Conservation (phyloP, 2,329 filamentous ascomycete genomes). For the Phialophora tarda region DNA sequence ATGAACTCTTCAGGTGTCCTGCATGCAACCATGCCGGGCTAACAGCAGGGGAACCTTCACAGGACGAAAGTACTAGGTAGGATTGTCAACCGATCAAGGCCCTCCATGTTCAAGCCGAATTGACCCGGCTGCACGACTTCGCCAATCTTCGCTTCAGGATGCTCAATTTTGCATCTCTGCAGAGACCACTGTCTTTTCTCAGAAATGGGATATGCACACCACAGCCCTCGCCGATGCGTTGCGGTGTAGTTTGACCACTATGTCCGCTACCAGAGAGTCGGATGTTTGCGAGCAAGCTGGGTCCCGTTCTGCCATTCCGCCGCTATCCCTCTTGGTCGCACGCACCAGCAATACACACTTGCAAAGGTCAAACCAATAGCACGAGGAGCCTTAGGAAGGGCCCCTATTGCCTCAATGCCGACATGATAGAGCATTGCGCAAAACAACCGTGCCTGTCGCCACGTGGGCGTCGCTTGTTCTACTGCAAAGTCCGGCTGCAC, state of each 20-base stretch:
- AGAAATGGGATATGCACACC: not conserved
- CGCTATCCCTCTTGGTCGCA: not conserved
- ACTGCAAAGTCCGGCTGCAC: not conserved
- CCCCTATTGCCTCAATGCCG: not conserved
- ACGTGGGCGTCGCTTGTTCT: not conserved
- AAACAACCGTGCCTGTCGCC: not conserved
- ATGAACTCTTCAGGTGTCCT: not conserved
- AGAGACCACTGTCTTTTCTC: not conserved
- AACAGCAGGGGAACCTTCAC: not conserved
- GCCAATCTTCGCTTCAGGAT: not conserved
- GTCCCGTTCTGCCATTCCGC: not conserved
- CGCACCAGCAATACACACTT: not conserved
- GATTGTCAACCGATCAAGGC: not conserved
- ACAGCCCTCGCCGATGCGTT: not conserved
- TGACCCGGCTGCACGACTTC: not conserved
- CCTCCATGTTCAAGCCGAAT: not conserved
- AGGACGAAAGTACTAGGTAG: not conserved
- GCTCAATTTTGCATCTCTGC: not conserved
- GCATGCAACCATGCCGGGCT: not conserved
- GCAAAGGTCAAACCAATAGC: not conserved
- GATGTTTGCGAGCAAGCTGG: not conserved
- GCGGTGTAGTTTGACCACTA: not conserved
- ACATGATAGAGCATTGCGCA: not conserved
- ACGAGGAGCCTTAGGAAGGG: not conserved
- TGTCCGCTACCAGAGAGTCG: not conserved